These are phyloP conservation scores for Ochetophila trinervis DNA, from an alignment of 306 rosid species.

Conservation along the genomic window DNA sequence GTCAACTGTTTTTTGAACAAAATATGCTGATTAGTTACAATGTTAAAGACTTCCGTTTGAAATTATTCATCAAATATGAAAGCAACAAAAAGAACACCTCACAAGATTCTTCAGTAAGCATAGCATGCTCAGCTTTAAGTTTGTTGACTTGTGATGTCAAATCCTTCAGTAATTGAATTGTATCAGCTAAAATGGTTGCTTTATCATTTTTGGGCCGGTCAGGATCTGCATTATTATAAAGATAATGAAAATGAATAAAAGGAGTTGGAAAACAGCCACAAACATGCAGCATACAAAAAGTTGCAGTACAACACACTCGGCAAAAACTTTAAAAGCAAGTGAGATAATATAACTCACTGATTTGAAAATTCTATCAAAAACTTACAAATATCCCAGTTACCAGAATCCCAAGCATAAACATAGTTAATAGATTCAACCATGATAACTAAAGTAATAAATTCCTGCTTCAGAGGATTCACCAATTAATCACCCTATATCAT, in stretches of 20 bases:
- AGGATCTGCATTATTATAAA: conserved; percentile 62
- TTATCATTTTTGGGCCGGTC: conserved; percentile 91
- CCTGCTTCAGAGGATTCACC: not conserved
- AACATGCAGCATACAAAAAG: not conserved
- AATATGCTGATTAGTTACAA: conserved; percentile 15
- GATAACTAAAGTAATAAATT: not conserved
- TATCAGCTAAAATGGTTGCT: conserved; percentile 72
- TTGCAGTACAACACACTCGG: not conserved
- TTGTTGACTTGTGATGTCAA: conserved; percentile 70
- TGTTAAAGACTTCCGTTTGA: conserved; percentile 6
- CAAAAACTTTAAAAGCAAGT: not conserved
- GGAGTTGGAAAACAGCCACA: not conserved
- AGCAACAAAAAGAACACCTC: conserved; percentile 52
- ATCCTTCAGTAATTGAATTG: conserved; percentile 87
- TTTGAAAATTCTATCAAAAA: not conserved
- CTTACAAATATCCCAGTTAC: not conserved
- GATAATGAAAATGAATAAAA: conserved; percentile 8
- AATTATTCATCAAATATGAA: conserved; percentile 7
- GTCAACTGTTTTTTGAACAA: conserved; percentile 39
- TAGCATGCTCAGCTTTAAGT: conserved; percentile 58
- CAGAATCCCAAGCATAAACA: not conserved
- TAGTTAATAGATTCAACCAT: not conserved
- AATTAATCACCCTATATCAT: too few relatives aligned
- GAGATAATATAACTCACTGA: not conserved
- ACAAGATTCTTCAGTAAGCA: conserved; percentile 70